These are phyloP conservation scores for Trichoderma sp. DNA, from an alignment of 2,329 filamentous ascomycete species.

Conservation along the genomic window DNA sequence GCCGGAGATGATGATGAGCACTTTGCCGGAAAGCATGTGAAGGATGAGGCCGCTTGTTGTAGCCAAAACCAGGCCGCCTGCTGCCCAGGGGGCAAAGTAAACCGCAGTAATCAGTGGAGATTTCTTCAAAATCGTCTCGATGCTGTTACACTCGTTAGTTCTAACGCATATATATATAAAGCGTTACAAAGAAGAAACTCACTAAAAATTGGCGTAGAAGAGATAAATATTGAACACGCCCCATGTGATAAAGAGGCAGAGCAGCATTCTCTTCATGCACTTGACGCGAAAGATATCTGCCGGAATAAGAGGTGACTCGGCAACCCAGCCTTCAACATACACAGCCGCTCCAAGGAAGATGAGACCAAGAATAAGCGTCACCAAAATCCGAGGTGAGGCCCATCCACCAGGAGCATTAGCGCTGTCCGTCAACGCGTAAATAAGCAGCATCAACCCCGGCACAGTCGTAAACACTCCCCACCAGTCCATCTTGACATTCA, in stretches of 20 bases:
- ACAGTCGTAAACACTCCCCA: constrained; percentile 56
- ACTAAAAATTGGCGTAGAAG: constrained; percentile 67
- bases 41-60: constrained; percentile 56
- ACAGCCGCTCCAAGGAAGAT: constrained; percentile 55
- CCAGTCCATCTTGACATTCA: constrained; percentile 60
- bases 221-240: constrained; percentile 64
- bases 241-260: constrained; percentile 52
- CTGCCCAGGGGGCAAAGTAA: constrained; percentile 60
- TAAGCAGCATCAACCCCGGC: constrained; percentile 62
- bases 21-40: constrained; percentile 55
- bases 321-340: constrained; percentile 67
- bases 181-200: constrained; percentile 31
- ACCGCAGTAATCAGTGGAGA: constrained; percentile 57
- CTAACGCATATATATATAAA: background rate
- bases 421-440: constrained; percentile 69
- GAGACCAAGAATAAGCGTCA: constrained; percentile 59
- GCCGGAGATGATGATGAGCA: constrained; percentile 55
- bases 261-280: constrained; percentile 59
- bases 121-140: constrained; percentile 54
- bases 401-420: constrained; percentile 62
- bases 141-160: constrained; percentile 39
- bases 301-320: constrained; percentile 62
- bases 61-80: constrained; percentile 60
- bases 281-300: constrained; percentile 63
- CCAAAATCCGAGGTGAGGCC: constrained; percentile 64